Base-by-base conservation (phyloP, 2,329 filamentous ascomycete genomes). In the Neoscytalidium dimidiatum region DNA sequence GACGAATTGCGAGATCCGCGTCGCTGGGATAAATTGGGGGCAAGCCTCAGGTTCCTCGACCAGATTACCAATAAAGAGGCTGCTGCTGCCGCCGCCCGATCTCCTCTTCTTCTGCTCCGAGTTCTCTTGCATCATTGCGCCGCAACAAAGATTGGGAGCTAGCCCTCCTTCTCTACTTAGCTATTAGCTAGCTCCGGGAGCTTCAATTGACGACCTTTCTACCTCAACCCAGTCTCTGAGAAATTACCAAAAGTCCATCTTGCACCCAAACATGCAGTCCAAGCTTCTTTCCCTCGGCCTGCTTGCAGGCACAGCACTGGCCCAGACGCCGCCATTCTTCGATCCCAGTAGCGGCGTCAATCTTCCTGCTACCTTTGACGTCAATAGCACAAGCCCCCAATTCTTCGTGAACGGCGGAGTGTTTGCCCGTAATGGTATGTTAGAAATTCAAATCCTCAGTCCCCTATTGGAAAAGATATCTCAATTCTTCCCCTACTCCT, bases 391-490 rank as follows among this genome's bases (percentile, higher is more conserved):
- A 28, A 44, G 11, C 13, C 62, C 62, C 2, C 35, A 31, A 8
- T 64, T 64, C 51, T 64, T 64, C 62, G 38, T 48, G 19, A 41
- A 21, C n/a, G 62, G 62, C 28, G 62, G 62, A 3, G 62, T 64
- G 21, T 64, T 64, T 21, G 28, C 35, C 3, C 13, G 28, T n/a
- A 64, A 64, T 38, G 38, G 62, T 64, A 28, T 5, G 46, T 41
- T 14, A 28, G 3, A 4, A 4, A 31, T 11, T 13, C n/a, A 13
- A 17, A 3, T 31, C 11, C 8, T 29, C n/a, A 38, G 4, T 21
- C 4, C 6, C 13, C 14, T 19, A 38, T 19, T 7, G 5, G 44
- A 29, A 9, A n/a, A 3, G 14, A 9, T 14, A 13, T 14, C 21
- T 19, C 29, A 56, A 21, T n/a, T 19, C 41, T 33, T 7, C 28